Evolutionary conservation across 495 filamentous ascomycete genomes (phyloP), one percentile per base, ranked within the genome.

Genomic region (Cladorrhinum samala): DNA sequence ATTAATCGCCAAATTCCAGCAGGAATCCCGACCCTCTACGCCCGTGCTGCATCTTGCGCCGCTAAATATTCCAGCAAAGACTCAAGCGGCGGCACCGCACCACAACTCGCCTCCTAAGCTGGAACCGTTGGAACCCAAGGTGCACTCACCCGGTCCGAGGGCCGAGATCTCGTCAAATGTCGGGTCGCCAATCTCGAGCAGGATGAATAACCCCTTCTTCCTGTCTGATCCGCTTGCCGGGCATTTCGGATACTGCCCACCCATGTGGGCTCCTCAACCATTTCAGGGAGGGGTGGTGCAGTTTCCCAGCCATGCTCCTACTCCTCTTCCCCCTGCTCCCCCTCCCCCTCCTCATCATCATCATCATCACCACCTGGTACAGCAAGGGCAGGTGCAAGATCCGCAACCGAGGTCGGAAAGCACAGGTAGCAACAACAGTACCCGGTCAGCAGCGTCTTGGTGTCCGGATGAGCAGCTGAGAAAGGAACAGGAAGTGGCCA

Each of bases 111-210:
- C 27, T 19, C 43, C 24, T 2, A 61, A 61, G 36, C 38, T 54
- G 3, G 49, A 50, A 11, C 42, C 57, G 11, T 9, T 65, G 25
- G 63, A 63, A 24, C 63, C 63, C 9, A 60, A 63, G 24, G 47
- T 59, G 2, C 19, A 17, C 7, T 63, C 63, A 2, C 60, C 63
- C 4, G 60, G 60, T 8, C 63, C 63, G 24, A 3, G 36, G 6
- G 18, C 39, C 1, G 44, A 46, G 9, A 58, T 61, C 37, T 53
- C 59, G 9, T 53, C 54, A 8, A 57, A 63, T 33, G 63, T 63
- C 1, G 60, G 60, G 2, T 55, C 52, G 14, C 57, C 61, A 7
- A 46, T 50, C 25, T 13, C 17, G 37, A 1, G 42, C 2, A 24
- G 8, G 11, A 16, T 5, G 17, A 18, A n/a, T 0, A 52, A 64